Conservation (phyloP, 1,139 yeast species). For the Eremothecium coryli region DNA sequence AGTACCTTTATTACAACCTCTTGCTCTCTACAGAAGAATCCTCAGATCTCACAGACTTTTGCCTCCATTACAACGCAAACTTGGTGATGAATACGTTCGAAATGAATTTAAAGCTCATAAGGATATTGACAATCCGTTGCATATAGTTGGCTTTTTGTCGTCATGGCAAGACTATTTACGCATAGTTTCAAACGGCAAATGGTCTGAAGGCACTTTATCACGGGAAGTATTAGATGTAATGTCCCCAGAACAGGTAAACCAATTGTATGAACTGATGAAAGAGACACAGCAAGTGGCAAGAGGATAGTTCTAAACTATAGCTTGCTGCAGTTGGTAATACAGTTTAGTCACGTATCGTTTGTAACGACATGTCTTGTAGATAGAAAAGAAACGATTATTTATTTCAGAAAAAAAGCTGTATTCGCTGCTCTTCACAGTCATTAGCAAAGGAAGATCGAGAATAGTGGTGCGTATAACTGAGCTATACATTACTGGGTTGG, state of each 20-base stretch:
- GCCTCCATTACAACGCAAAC: conserved; percentile 58
- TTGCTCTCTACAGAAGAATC: conserved; percentile 63
- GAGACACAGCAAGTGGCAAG: conserved; percentile 35
- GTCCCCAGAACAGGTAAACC: conserved; percentile 91
- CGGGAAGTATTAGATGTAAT: conserved; percentile 62
- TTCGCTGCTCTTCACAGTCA: too few relatives aligned
- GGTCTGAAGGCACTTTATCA: conserved; percentile 66
- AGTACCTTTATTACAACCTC: conserved; percentile 70
- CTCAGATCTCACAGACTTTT: conserved; percentile 67
- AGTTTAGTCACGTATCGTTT: too few relatives aligned
- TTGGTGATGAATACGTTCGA: conserved; percentile 86
- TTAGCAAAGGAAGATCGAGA: too few relatives aligned
- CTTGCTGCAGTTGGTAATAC: too few relatives aligned
- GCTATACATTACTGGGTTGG: too few relatives aligned
- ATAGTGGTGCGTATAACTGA: too few relatives aligned
- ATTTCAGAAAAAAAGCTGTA: too few relatives aligned
- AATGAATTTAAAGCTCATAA: conserved; percentile 86
- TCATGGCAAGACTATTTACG: conserved; percentile 90
- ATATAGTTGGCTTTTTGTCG: conserved; percentile 84
- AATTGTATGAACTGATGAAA: conserved; percentile 62
- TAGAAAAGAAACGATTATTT: too few relatives aligned
- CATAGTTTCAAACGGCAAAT: conserved; percentile 61
- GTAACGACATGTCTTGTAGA: too few relatives aligned
- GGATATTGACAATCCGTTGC: conserved; percentile 75
- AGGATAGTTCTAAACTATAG: too few relatives aligned